These are phyloP conservation scores for Cordyceps farinosa DNA, from an alignment of 2,329 filamentous ascomycete species.

Conservation along the genomic window DNA sequence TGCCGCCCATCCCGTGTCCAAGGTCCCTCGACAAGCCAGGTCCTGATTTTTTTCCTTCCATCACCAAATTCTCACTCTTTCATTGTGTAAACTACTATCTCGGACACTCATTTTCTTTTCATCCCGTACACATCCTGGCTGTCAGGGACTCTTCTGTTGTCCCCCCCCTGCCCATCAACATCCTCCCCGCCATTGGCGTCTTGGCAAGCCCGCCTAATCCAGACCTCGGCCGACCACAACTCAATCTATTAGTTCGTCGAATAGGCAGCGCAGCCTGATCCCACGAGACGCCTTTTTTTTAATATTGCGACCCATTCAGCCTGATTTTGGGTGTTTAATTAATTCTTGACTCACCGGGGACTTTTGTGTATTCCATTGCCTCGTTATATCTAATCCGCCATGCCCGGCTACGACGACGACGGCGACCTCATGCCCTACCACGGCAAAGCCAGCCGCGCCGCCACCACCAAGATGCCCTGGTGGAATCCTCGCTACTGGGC, in stretches of 20 bases:
- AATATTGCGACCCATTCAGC: background rate
- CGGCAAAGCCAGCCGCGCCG: constrained; percentile 23
- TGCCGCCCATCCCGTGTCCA: background rate
- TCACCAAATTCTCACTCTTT: background rate
- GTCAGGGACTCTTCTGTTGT: background rate
- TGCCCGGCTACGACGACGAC: constrained; percentile 26
- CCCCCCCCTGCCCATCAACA: background rate
- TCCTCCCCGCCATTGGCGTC: background rate
- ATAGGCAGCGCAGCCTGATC: background rate
- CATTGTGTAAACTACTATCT: background rate
- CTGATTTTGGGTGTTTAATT: background rate
- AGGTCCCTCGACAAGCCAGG: background rate
- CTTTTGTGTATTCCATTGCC: background rate
- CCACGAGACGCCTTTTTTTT: background rate
- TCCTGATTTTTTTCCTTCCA: too few relatives aligned
- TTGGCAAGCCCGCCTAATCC: constrained; percentile 5
- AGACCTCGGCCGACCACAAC: background rate
- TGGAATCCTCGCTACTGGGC: constrained; percentile 53
- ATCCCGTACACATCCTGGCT: background rate
- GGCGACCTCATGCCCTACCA: constrained; percentile 11
- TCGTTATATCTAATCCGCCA: background rate
- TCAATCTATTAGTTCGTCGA: background rate
- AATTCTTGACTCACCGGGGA: too few relatives aligned
- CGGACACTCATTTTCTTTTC: background rate
- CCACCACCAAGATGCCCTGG: constrained; percentile 29